Conservation (phyloP, 306 rosid genomes). For the Quercus gilva region DNA sequence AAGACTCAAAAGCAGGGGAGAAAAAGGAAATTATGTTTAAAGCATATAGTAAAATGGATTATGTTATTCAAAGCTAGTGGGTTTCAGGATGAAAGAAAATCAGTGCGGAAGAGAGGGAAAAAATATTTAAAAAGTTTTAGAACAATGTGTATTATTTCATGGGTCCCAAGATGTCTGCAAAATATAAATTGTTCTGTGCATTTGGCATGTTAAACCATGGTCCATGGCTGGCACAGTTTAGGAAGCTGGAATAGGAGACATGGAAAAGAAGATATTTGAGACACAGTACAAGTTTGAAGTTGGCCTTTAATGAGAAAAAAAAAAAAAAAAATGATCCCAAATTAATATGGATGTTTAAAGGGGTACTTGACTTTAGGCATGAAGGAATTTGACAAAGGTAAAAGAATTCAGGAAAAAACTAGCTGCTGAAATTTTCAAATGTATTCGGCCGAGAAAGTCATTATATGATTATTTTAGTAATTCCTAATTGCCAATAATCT, state of each 20-base stretch:
- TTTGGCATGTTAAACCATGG: neutral
- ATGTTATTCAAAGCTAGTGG: conserved; percentile 19
- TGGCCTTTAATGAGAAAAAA: neutral
- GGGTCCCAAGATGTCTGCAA: conserved; percentile 22
- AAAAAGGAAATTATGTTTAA: conserved; percentile 17
- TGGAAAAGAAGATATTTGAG: neutral
- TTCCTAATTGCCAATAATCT: no score
- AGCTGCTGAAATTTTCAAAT: neutral
- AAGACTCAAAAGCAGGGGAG: conserved; percentile 34
- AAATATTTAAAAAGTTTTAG: neutral
- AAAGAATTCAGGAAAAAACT: no score
- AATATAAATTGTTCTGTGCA: neutral
- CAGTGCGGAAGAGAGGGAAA: conserved; percentile 25
- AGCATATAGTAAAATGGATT: conserved; percentile 25
- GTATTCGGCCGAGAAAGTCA: neutral
- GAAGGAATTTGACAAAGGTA: no score
- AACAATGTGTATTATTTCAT: conserved; percentile 12
- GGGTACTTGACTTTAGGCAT: no score
- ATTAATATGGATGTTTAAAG: no score
- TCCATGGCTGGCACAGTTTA: neutral
- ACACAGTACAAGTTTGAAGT: neutral
- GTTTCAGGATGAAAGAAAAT: conserved; percentile 30
- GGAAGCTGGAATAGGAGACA: neutral
- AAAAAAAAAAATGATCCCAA: neutral
- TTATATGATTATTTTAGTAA: no score